A percentile compares a stretch with the other conserved stretches of the same genome.
Conservation (phyloP, 768 basidiomycete species). For the Termitomyces sp. region DNA sequence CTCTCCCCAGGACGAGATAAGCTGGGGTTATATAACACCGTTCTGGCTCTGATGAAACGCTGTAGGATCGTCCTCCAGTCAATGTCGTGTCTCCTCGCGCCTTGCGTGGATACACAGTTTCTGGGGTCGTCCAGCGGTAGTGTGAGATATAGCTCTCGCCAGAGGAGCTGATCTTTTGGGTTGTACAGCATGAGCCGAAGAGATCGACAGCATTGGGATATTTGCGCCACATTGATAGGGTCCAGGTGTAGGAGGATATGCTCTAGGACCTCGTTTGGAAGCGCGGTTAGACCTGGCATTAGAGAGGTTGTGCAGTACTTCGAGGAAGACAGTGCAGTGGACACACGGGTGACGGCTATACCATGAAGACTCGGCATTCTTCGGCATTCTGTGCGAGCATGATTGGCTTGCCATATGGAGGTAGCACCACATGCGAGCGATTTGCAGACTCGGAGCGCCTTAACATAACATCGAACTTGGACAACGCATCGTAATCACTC, state of each 20-base stretch:
- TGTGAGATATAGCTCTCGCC: constrained; percentile 64
- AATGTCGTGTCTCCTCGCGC: constrained; percentile 31
- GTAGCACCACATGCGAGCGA: too few species aligned
- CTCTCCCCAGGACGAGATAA: constrained; percentile 44
- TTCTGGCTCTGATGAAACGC: constrained; percentile 52
- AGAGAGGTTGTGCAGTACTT: background rate
- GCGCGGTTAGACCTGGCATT: background rate
- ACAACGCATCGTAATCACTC: too few species aligned
- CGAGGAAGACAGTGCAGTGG: too few species aligned
- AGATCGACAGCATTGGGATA: constrained; percentile 49
- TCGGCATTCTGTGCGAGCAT: too few species aligned
- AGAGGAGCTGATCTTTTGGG: constrained; percentile 46
- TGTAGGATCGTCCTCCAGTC: constrained; percentile 59
- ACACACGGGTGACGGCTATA: too few species aligned
- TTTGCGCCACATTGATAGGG: constrained; percentile 55
- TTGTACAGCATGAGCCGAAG: constrained; percentile 46
- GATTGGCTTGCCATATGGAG: too few species aligned
- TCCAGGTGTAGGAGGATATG: constrained; percentile 55
- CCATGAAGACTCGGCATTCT: too few species aligned
- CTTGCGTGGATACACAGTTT: constrained; percentile 38
- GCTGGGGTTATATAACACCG: constrained; percentile 36
- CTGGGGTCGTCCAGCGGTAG: constrained; percentile 67
- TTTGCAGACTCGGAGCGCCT: too few species aligned
- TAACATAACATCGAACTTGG: too few species aligned
- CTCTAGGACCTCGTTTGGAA: constrained; percentile 63